These are phyloP conservation scores for Fusarium sp. DNA, from an alignment of 2,329 filamentous ascomycete species.

Conservation along the genomic window DNA sequence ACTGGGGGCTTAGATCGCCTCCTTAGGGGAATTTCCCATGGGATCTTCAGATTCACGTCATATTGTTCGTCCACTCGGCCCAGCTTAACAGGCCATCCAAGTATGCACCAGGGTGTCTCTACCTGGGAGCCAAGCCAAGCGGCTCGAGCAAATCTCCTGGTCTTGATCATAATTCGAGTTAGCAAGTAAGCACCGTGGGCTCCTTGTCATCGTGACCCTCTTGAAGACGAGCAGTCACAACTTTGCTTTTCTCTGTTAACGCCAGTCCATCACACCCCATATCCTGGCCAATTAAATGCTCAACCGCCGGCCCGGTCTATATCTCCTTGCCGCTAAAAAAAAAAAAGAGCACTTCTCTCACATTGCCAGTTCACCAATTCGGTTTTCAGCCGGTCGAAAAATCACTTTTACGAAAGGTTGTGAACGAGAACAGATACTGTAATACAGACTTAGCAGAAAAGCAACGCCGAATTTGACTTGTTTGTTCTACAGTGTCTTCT, in stretches of 20 bases:
- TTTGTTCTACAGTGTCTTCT: background rate
- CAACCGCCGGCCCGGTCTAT: slow-evolving; percentile 22
- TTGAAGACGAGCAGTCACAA: slow-evolving; percentile 36
- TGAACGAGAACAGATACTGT: background rate
- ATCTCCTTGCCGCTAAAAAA: slow-evolving; percentile 22
- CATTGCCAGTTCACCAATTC: slow-evolving; percentile 13
- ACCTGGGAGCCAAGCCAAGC: slow-evolving; percentile 15
- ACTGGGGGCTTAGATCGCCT: slow-evolving; percentile 28
- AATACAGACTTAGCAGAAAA: background rate
- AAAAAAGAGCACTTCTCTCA: background rate
- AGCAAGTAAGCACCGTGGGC: slow-evolving; percentile 19
- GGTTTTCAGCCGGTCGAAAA: slow-evolving; percentile 6
- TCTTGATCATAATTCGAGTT: slow-evolving; percentile 19
- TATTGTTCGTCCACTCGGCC: background rate
- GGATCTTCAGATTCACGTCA: slow-evolving; percentile 30
- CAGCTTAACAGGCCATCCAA: background rate
- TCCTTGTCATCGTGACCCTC: slow-evolving; percentile 28
- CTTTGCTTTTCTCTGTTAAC: slow-evolving; percentile 40
- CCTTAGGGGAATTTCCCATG: slow-evolving; percentile 37
- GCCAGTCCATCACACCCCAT: slow-evolving; percentile 10
- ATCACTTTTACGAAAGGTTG: background rate
- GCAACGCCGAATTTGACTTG: background rate
- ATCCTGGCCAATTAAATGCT: slow-evolving; percentile 12
- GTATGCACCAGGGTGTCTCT: slow-evolving; percentile 2
- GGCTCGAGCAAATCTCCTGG: slow-evolving; percentile 12